Percentiles rank a stretch among this genome's conserved stretches.
Evolutionary conservation across 352 stramenopile species (phyloP).

Genomic region (Globisporangium emineosum): DNA sequence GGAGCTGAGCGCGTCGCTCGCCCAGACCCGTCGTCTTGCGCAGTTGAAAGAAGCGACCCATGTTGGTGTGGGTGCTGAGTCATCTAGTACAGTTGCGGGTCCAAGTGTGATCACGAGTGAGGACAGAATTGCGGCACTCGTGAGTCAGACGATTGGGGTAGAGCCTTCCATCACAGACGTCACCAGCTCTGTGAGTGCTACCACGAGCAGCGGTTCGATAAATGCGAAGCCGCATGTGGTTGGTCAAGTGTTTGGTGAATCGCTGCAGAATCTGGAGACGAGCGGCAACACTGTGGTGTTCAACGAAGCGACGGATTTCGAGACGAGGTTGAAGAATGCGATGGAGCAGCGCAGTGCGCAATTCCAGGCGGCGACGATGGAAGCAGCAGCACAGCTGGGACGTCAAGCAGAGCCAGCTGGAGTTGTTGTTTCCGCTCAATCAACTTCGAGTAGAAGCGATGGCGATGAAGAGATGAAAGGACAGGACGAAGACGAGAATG

Average conservation of each 20-base stretch:
- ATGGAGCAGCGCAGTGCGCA: conserved; percentile 68
- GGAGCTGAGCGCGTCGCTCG: conserved; percentile 76
- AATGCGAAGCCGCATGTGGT: background rate
- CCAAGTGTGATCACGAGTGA: conserved; percentile 30
- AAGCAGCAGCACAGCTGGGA: conserved; percentile 6
- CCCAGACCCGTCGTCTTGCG: conserved; percentile 55
- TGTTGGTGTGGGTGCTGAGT: background rate
- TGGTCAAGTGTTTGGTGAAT: conserved; percentile 48
- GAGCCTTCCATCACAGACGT: conserved; percentile 20
- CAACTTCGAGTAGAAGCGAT: conserved; percentile 5
- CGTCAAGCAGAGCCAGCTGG: background rate
- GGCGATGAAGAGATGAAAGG: conserved; percentile 39
- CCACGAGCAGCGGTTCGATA: conserved; percentile 8
- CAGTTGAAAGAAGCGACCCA: conserved; percentile 29
- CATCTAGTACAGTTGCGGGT: background rate
- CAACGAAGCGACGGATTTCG: conserved; percentile 84
- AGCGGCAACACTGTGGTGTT: conserved; percentile 65
- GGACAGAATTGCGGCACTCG: conserved; percentile 57
- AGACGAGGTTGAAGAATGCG: conserved; percentile 65
- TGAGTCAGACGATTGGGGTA: conserved; percentile 37
- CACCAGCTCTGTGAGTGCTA: background rate
- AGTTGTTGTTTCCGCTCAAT: background rate
- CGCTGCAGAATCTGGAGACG: conserved; percentile 24
- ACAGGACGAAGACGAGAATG: conserved; percentile 27
- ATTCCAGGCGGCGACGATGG: conserved; percentile 34